These are phyloP conservation scores for Candolleomyces aberdarensis DNA, from an alignment of 768 basidiomycete species.

Conservation along the genomic window DNA sequence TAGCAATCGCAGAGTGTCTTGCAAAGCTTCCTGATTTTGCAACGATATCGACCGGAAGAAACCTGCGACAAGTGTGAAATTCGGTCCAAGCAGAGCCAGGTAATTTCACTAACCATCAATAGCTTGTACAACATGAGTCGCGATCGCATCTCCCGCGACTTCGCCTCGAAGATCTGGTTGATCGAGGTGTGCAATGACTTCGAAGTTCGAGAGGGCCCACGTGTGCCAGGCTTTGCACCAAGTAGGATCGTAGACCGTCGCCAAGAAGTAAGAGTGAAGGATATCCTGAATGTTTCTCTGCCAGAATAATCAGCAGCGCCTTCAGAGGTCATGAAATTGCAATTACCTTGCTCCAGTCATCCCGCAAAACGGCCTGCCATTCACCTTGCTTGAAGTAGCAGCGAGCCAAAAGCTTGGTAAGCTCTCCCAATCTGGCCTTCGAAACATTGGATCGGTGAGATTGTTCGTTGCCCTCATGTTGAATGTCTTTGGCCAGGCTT, in stretches of 20 bases:
- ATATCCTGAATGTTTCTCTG: constrained; percentile 82
- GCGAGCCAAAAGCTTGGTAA: constrained; percentile 86
- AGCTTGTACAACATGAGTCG: constrained; percentile 85
- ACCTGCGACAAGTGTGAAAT: constrained; percentile 39
- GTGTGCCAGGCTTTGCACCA: constrained; percentile 99
- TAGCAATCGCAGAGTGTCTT: constrained; percentile 89
- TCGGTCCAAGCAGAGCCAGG: background rate
- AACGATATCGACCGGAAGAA: constrained; percentile 96
- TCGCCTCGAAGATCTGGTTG: constrained; percentile 56
- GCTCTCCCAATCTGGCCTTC: constrained; percentile 58
- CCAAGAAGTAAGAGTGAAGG: constrained; percentile 76
- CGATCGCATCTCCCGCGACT: constrained; percentile 59
- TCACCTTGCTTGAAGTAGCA: constrained; percentile 96
- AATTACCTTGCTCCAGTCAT: constrained; percentile 77
- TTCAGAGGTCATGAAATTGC: background rate
- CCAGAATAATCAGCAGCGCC: background rate
- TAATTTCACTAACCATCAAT: constrained; percentile 62
- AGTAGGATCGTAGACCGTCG: constrained; percentile 87
- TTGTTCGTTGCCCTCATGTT: constrained; percentile 51
- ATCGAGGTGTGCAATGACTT: constrained; percentile 84
- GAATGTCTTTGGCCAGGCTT: constrained; percentile 74
- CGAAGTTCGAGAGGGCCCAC: constrained; percentile 96
- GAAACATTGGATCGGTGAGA: constrained; percentile 49
- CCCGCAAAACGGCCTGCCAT: constrained; percentile 83
- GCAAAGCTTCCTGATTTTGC: constrained; percentile 85